Percentiles rank a stretch among this genome's conserved stretches.
phyloP scores from a whole-genome alignment of 345 rosid genomes.

The Acer negundo region DNA sequence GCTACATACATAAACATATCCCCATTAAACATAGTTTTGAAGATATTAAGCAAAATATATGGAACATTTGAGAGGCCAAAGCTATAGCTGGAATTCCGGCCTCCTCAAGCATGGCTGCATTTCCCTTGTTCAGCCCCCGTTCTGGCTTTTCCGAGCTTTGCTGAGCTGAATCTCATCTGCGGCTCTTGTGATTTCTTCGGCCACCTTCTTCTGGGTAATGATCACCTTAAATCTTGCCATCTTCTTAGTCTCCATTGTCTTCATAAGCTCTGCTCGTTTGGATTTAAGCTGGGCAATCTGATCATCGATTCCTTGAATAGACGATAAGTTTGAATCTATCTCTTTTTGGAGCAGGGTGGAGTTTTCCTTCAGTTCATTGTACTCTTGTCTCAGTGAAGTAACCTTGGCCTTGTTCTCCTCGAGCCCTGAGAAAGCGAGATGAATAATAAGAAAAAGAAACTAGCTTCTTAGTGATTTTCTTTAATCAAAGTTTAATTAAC shows the following conservation, averaged over 20 bases:
- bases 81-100: slow-evolving; percentile 51
- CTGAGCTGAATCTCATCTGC: slow-evolving; percentile 54
- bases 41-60: neutral
- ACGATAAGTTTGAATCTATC: slow-evolving; percentile 39
- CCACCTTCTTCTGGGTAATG: slow-evolving; percentile 50
- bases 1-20: neutral
- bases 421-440: slow-evolving; percentile 27
- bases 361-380: slow-evolving; percentile 55
- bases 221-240: slow-evolving; percentile 41
- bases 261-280: slow-evolving; percentile 39
- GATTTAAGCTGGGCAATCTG: slow-evolving; percentile 58
- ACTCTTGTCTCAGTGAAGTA: slow-evolving; percentile 57
- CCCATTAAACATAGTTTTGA: neutral
- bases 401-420: slow-evolving; percentile 59
- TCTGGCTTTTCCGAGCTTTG: slow-evolving; percentile 47
- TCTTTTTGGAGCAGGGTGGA: slow-evolving; percentile 46
- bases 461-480: slow-evolving; percentile 41
- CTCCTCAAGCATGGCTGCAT: slow-evolving; percentile 53
- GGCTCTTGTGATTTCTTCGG: slow-evolving; percentile 46
- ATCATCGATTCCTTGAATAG: slow-evolving; percentile 54
- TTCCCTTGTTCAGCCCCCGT: slow-evolving; percentile 55
- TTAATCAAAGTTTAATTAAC: no score
- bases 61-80: slow-evolving; percentile 60
- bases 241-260: slow-evolving; percentile 38
- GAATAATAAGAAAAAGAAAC: slow-evolving; percentile 26